Base-by-base conservation (phyloP, 306 rosid genomes). In the Rosa lucieae region DNA sequence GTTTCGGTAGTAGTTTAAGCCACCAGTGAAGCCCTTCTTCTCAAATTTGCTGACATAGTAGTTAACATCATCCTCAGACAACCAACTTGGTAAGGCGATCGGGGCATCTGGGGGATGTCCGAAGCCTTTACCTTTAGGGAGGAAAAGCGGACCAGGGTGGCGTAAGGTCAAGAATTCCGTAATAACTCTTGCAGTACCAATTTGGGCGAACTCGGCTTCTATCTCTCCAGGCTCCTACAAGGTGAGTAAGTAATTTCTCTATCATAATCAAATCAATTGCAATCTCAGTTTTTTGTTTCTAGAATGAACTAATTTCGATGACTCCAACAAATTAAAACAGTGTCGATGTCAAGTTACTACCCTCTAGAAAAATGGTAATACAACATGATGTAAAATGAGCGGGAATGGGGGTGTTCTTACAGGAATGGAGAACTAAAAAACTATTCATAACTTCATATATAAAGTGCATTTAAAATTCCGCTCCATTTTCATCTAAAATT, bases 11-110 rank as follows among this genome's bases (percentile, higher is more conserved):
- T 91, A 93, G 88, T 88, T 89, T 67, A 91, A 23, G 9, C 82
- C 89, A 3, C 97, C 94, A 0, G 90, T 91, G 87, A 93, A 89
- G 39, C 98, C 97, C 65, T 76, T 87, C 71, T 87, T 86, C 8
- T 87, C 85, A 71, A 77, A 93, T 79, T 88, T 86, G 77, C 71
- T 52, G 68, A 76, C 93, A 72, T 85, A 89, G 82, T 88, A 91
- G 6, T 85, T 55, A 21, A 90, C 79, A 68, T 91, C 98, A 80
- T 89, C 81, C 90, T 91, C 91, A 5, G 90, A 86, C 46, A 93
- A 78, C 98, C 98, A 93, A 43, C 93, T 72, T 26, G 98, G 97
- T 77, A 91, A 72, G 46, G 8, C 62, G 10, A 83, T 76, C 61
- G 89, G 83, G 72, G 90, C 20, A 80, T 81, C 89, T 13, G 4